Conservation (phyloP, 768 basidiomycete genomes). For the Cyclocybe cylindracea region DNA sequence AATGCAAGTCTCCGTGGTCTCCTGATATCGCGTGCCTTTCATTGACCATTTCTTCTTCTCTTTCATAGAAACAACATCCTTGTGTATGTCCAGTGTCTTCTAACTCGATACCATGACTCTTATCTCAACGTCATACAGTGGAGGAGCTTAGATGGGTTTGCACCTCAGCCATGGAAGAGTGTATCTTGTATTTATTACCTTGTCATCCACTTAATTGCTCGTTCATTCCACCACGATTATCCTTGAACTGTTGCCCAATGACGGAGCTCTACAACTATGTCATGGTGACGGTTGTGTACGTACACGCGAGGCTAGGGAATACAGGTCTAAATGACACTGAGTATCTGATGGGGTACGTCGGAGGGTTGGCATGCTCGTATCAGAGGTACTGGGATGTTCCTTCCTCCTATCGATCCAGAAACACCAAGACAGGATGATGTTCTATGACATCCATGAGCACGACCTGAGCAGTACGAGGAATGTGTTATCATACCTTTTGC, state of each 20-base stretch:
- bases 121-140: slow-evolving; percentile 42
- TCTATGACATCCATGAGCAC: slow-evolving; percentile 27
- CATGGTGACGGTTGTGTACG: background rate
- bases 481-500: slow-evolving; percentile 37
- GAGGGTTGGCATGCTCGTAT: background rate
- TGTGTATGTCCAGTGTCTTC: slow-evolving; percentile 66
- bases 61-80: slow-evolving; percentile 88
- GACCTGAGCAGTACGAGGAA: background rate
- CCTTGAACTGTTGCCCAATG: background rate
- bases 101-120: slow-evolving; percentile 19
- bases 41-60: slow-evolving; percentile 20
- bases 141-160: slow-evolving; percentile 61
- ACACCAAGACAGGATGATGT: slow-evolving; percentile 37
- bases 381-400: slow-evolving; percentile 6
- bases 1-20: slow-evolving; percentile 63
- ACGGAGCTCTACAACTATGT: background rate
- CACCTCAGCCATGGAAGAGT: no score
- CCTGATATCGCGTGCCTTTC: background rate
- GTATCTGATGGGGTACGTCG: slow-evolving; percentile 1
- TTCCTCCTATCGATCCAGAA: slow-evolving; percentile 21
- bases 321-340: background rate
- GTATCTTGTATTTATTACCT: slow-evolving; percentile 26
- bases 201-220: slow-evolving; percentile 4
- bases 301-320: background rate
- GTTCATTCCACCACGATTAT: background rate